A percentile compares a stretch with the other conserved stretches of the same genome.
Conservation (phyloP, 202 grass and related monocot genomes). For the Schoenoplectus tabernaemontani region DNA sequence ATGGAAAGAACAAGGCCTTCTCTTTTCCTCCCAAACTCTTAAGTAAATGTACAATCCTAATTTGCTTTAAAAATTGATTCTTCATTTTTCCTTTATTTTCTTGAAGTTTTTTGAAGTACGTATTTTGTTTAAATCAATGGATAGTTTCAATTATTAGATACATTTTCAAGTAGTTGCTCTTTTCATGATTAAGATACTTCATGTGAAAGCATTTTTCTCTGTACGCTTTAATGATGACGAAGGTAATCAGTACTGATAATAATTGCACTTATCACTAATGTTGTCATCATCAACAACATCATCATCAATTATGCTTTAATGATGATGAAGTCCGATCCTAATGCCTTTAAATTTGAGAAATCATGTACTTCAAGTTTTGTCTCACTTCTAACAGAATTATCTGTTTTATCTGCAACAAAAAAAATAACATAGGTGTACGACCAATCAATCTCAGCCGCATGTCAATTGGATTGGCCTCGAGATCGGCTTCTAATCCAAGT, state of each 20-base stretch:
- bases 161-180: neutral
- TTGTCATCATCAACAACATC: neutral
- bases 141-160: neutral
- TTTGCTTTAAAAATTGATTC: neutral
- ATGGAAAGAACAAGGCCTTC: neutral
- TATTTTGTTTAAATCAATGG: neutral
- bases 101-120: neutral
- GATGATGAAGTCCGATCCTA: neutral
- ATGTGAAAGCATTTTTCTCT: neutral
- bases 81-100: neutral
- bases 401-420: neutral
- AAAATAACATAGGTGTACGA: constrained; percentile 41
- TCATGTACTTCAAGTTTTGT: neutral
- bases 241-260: neutral
- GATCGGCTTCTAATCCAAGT: constrained; percentile 60
- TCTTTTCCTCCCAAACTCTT: neutral
- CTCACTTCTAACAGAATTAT: neutral
- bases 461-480: constrained; percentile 57
- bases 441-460: constrained; percentile 48
- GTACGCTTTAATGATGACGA: constrained; percentile 4
- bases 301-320: neutral
- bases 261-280: neutral
- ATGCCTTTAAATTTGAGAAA: neutral
- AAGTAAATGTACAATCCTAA: neutral
- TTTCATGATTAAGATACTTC: neutral